Evolutionary conservation across 768 basidiomycete species (phyloP).

Genomic region (Suillus tomentosus): DNA sequence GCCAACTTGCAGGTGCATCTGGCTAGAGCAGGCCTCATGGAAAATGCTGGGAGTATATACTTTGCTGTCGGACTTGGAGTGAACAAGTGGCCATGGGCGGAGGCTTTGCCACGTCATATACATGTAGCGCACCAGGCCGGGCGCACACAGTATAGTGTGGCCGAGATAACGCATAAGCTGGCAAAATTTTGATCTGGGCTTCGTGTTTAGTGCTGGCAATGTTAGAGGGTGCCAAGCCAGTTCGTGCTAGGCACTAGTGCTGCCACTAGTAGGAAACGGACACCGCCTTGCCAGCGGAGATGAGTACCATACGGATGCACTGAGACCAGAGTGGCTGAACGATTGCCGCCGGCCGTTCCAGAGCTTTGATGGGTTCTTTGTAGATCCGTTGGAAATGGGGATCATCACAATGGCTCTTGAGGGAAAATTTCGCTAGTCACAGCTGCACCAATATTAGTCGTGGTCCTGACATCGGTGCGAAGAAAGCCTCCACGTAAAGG

Average conservation of each 20-base stretch:
- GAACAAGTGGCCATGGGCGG: background rate
- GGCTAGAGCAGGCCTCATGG: background rate
- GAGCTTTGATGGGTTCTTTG: background rate
- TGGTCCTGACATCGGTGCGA: background rate
- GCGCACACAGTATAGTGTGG: background rate
- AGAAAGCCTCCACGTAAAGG: background rate
- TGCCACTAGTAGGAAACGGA: background rate
- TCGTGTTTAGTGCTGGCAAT: background rate
- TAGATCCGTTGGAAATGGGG: background rate
- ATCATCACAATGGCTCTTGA: background rate
- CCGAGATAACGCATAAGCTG: background rate
- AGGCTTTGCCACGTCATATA: background rate
- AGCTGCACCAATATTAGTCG: background rate
- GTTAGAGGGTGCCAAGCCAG: background rate
- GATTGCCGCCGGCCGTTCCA: background rate
- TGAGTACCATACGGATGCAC: background rate
- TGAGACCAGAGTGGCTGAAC: background rate
- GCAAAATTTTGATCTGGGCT: background rate
- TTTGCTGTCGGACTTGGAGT: background rate
- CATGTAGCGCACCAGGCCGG: background rate
- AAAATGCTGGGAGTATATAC: background rate
- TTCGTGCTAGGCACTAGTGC: background rate
- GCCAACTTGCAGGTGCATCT: background rate
- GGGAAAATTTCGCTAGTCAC: background rate
- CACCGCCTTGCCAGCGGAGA: background rate